These are phyloP conservation scores for Pyrenophora graminea DNA, from an alignment of 2,329 filamentous ascomycete species.

Conservation along the genomic window DNA sequence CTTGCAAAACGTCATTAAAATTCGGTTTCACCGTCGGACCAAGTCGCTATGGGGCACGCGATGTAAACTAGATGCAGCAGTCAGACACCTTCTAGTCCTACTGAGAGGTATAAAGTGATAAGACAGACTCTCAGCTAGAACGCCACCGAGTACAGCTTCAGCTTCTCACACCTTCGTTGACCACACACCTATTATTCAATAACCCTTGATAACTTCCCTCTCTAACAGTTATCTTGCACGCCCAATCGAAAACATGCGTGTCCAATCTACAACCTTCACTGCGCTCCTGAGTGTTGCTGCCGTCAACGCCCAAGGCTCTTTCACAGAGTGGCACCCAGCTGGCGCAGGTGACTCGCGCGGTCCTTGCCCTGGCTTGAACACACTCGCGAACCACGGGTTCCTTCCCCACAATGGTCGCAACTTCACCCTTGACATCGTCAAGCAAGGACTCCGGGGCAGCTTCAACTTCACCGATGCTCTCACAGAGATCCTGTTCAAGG, in stretches of 20 bases:
- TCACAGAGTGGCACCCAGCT: constrained; percentile 5
- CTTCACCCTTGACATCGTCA: constrained; percentile 35
- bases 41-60: too few species aligned
- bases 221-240: too few species aligned
- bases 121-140: too few species aligned
- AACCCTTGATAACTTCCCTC: too few species aligned
- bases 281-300: neutral
- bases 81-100: too few species aligned
- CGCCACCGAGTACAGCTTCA: too few species aligned
- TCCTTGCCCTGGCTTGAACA: constrained; percentile 40
- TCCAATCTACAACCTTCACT: neutral
- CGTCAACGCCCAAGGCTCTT: constrained; percentile 2
- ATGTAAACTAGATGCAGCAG: too few species aligned
- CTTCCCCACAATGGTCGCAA: constrained; percentile 37
- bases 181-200: too few species aligned
- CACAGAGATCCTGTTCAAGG: constrained; percentile 3
- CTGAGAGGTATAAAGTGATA: too few species aligned
- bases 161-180: too few species aligned
- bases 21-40: too few species aligned
- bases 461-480: constrained; percentile 11
- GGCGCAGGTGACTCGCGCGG: neutral
- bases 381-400: constrained; percentile 37
- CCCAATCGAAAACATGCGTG: neutral
- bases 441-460: constrained; percentile 5
- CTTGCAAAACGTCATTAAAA: too few species aligned